Conservation (phyloP, 2,329 filamentous ascomycete genomes). For the Fusarium incarnatum region DNA sequence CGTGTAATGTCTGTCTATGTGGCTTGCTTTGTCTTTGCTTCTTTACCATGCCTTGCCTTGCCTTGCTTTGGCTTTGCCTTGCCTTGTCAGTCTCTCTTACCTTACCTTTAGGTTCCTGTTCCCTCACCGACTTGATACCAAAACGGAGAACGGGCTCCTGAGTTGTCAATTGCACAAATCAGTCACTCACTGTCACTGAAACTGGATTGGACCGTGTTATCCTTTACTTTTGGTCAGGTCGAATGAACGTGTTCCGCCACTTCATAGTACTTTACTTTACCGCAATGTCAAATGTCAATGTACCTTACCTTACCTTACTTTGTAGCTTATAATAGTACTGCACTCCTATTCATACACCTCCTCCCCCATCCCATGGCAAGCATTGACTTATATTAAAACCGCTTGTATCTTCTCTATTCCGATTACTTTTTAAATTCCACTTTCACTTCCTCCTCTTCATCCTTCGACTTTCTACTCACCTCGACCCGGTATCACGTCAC, state of each 20-base stretch:
- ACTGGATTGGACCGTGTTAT: conserved; percentile 7
- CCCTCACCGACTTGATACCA: conserved; percentile 51
- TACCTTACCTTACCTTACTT: neutral
- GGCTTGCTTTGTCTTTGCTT: conserved; percentile 35
- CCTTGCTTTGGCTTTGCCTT: neutral
- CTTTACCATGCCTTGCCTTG: neutral
- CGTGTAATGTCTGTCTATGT: conserved; percentile 4
- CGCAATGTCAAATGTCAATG: neutral
- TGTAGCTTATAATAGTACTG: conserved; percentile 3
- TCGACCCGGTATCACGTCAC: conserved; percentile 20
- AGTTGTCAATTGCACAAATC: conserved; percentile 38
- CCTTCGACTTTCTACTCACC: neutral
- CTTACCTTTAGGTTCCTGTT: conserved; percentile 25
- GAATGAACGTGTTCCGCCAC: conserved; percentile 31
- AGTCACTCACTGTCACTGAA: conserved; percentile 14
- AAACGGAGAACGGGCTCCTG: conserved; percentile 40
- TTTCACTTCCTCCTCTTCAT: conserved; percentile 4
- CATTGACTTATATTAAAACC: conserved; percentile 23
- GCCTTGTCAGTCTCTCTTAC: neutral
- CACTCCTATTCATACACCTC: conserved; percentile 5
- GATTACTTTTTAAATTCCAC: conserved; percentile 2
- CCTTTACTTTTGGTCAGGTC: conserved; percentile 2
- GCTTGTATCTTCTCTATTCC: conserved; percentile 21
- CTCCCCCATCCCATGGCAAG: conserved; percentile 4
- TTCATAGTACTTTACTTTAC: conserved; percentile 8